Evolutionary conservation across 176 grass and related monocot species (phyloP).

Genomic region (Bromus sterilis): DNA sequence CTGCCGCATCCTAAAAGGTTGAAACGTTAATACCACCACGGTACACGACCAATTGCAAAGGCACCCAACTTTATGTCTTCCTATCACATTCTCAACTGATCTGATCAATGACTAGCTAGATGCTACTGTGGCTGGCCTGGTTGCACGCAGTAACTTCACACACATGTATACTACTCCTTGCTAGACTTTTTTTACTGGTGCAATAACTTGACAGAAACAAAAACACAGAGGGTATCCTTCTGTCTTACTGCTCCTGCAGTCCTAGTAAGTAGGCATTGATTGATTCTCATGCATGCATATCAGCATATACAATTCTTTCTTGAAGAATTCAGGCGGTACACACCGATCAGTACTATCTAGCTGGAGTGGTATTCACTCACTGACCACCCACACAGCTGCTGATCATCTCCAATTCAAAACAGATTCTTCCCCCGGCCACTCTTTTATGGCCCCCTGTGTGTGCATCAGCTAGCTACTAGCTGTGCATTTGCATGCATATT

Average conservation of each 20-base stretch:
- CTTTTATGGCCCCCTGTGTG: constrained; percentile 25
- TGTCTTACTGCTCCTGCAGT: constrained; percentile 12
- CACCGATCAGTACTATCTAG: constrained; percentile 18
- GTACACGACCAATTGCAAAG: background rate
- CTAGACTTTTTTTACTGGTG: constrained; percentile 11
- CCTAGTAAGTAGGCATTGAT: constrained; percentile 38
- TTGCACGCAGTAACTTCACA: constrained; percentile 31
- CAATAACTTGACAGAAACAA: constrained; percentile 39
- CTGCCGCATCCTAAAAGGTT: constrained; percentile 2
- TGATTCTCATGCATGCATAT: constrained; percentile 1
- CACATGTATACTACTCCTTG: background rate
- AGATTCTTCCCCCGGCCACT: background rate
- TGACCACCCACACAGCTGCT: constrained; percentile 12
- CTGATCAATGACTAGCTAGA: constrained; percentile 10
- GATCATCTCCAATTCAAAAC: constrained; percentile 47
- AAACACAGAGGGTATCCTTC: constrained; percentile 11
- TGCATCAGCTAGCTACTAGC: background rate
- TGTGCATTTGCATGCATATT: constrained; percentile 32
- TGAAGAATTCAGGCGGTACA: constrained; percentile 27
- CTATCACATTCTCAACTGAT: background rate
- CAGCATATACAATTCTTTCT: constrained; percentile 21
- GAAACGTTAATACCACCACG: constrained; percentile 10
- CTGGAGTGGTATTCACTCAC: constrained; percentile 35
- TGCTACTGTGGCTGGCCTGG: background rate
- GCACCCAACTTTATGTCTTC: background rate